phyloP scores from a whole-genome alignment of 257 asterid genomes.

The Gentiana macrophylla region DNA sequence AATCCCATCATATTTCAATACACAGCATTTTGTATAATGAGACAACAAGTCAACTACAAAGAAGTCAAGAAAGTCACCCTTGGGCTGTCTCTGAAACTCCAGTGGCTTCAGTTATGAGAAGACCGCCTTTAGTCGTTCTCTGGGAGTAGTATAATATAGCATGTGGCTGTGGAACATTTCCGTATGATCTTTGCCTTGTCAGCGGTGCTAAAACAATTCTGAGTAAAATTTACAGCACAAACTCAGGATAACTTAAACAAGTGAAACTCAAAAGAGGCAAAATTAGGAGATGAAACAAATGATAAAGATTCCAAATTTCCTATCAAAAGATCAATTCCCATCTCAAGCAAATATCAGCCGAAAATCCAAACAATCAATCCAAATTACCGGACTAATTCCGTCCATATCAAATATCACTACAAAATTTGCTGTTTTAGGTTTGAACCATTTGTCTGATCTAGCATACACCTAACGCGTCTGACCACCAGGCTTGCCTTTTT shows the following conservation, averaged over 20 bases:
- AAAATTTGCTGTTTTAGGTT: too few relatives aligned
- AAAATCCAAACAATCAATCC: too few relatives aligned
- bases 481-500: too few relatives aligned
- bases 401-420: not conserved
- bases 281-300: not conserved
- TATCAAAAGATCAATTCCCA: too few relatives aligned
- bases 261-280: too few relatives aligned
- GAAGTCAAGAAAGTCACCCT: constrained; percentile 21
- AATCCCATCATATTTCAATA: too few relatives aligned
- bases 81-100: constrained; percentile 20
- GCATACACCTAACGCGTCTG: too few relatives aligned
- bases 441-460: too few relatives aligned
- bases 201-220: constrained; percentile 14
- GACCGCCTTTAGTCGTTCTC: constrained; percentile 9
- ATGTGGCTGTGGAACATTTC: constrained; percentile 8
- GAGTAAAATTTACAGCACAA: not conserved
- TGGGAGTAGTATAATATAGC: constrained; percentile 8
- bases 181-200: constrained; percentile 12
- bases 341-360: too few relatives aligned
- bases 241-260: too few relatives aligned
- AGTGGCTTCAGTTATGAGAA: constrained; percentile 8
- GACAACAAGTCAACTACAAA: not conserved
- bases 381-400: not conserved
- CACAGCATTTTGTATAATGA: not conserved
- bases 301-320: not conserved